Conservation (phyloP, 148 eudicot genomes). For the Vaccinium darrowii region DNA sequence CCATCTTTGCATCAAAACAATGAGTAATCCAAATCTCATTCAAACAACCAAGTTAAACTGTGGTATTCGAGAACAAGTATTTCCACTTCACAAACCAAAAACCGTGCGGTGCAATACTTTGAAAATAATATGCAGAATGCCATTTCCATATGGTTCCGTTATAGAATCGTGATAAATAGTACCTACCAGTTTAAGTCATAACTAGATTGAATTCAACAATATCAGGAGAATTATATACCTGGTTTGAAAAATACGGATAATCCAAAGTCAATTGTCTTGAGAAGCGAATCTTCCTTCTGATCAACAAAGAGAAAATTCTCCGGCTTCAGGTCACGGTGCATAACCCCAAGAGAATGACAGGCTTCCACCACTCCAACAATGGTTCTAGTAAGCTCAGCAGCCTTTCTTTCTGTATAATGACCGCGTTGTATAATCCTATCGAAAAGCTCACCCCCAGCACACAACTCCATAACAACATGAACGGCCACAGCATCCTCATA, state of each 20-base stretch:
- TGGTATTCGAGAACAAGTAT: neutral
- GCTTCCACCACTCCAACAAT: conserved; percentile 59
- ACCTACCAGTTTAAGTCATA: neutral
- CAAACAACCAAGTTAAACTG: neutral
- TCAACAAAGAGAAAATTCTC: conserved; percentile 60
- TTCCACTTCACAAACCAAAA: neutral
- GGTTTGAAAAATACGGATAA: conserved; percentile 65
- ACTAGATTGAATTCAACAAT: neutral
- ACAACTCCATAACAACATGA: conserved; percentile 61
- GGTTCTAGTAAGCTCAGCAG: conserved; percentile 48
- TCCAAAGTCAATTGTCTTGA: conserved; percentile 63
- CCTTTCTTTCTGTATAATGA: conserved; percentile 56
- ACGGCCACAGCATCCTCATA: conserved; percentile 58
- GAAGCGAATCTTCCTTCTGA: conserved; percentile 55
- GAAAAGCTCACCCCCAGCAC: conserved; percentile 65
- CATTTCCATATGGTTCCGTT: neutral
- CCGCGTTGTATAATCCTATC: conserved; percentile 60
- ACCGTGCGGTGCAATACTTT: neutral
- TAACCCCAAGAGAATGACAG: conserved; percentile 61
- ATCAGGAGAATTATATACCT: conserved; percentile 31
- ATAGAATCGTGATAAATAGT: neutral
- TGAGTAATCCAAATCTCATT: neutral
- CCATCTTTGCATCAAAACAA: neutral
- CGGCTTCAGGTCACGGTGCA: conserved; percentile 60
- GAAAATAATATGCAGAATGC: neutral